Evolutionary conservation across 768 basidiomycete species (phyloP).

Genomic region (Plicaturopsis crispa): DNA sequence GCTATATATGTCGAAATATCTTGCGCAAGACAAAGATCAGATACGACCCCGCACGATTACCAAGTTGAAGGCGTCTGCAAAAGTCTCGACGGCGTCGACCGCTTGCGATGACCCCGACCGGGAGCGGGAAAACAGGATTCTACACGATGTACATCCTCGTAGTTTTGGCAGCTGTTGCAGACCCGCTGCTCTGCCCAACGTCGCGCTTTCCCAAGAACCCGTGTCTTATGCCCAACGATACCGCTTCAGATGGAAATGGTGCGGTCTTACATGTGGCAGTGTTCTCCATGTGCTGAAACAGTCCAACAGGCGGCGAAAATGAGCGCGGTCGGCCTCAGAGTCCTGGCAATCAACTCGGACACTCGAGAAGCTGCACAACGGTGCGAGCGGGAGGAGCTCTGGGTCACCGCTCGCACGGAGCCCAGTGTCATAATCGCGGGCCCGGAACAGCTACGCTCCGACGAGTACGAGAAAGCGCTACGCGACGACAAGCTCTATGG

Average conservation of each 20-base stretch:
- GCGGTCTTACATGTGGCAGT: background rate
- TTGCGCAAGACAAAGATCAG: too few relatives aligned
- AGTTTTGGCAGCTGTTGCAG: too few relatives aligned
- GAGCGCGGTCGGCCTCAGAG: too few relatives aligned
- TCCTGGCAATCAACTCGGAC: slow-evolving; percentile 1
- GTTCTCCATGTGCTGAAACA: background rate
- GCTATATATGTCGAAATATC: too few relatives aligned
- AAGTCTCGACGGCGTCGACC: too few relatives aligned
- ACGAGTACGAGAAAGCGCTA: slow-evolving; percentile 4
- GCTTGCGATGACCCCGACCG: too few relatives aligned
- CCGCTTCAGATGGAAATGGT: slow-evolving; percentile 3
- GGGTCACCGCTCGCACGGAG: background rate
- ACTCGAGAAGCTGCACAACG: background rate
- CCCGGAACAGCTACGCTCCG: slow-evolving; percentile 8
- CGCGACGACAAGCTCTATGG: slow-evolving; percentile 2
- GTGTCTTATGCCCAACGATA: slow-evolving; percentile 4
- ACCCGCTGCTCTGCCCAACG: slow-evolving; percentile 3
- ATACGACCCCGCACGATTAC: too few relatives aligned
- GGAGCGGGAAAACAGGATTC: too few relatives aligned
- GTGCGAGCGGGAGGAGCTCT: background rate
- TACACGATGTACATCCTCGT: too few relatives aligned
- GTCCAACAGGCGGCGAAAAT: background rate
- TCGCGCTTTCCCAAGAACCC: slow-evolving; percentile 1
- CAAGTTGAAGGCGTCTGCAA: too few relatives aligned
- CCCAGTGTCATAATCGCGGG: slow-evolving; percentile 1